phyloP scores from a whole-genome alignment of 495 filamentous ascomycete species.

The Aspergillus indologenus region DNA sequence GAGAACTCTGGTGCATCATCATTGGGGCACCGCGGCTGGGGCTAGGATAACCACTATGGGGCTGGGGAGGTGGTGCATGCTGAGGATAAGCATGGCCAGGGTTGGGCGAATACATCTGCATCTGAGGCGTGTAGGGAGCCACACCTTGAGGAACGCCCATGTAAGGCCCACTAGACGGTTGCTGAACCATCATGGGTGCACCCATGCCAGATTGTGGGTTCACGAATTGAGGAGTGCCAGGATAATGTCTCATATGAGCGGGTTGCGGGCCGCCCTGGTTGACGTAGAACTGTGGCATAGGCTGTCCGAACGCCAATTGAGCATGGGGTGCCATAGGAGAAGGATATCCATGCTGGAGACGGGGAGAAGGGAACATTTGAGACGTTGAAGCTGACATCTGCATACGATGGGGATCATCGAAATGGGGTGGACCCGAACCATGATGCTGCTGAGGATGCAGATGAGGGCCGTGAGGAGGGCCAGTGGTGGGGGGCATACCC shows the following conservation, averaged over 20 bases:
- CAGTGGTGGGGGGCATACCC: constrained; percentile 39
- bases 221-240: constrained; percentile 59
- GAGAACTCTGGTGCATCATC: constrained; percentile 81
- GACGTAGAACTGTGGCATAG: constrained; percentile 67
- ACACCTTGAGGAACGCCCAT: constrained; percentile 53
- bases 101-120: constrained; percentile 71
- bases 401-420: constrained; percentile 82
- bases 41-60: constrained; percentile 78
- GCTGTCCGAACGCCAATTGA: constrained; percentile 70
- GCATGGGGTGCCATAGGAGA: constrained; percentile 65
- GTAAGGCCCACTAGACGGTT: constrained; percentile 57
- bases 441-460: constrained; percentile 64
- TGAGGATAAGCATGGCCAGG: constrained; percentile 64
- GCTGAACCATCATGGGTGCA: constrained; percentile 80
- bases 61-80: constrained; percentile 59
- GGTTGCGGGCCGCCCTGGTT: constrained; percentile 58
- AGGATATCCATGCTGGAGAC: constrained; percentile 69
- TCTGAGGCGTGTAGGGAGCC: constrained; percentile 60
- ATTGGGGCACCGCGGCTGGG: constrained; percentile 73
- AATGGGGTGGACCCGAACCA: constrained; percentile 58
- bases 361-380: constrained; percentile 75
- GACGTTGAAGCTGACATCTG: constrained; percentile 74
- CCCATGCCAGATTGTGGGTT: constrained; percentile 62
- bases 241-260: constrained; percentile 41
- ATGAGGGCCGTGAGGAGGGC: constrained; percentile 62